A percentile compares a stretch with the other conserved stretches of the same genome.
phyloP scores from a whole-genome alignment of 257 asterid species.

The Cinchona pubescens region DNA sequence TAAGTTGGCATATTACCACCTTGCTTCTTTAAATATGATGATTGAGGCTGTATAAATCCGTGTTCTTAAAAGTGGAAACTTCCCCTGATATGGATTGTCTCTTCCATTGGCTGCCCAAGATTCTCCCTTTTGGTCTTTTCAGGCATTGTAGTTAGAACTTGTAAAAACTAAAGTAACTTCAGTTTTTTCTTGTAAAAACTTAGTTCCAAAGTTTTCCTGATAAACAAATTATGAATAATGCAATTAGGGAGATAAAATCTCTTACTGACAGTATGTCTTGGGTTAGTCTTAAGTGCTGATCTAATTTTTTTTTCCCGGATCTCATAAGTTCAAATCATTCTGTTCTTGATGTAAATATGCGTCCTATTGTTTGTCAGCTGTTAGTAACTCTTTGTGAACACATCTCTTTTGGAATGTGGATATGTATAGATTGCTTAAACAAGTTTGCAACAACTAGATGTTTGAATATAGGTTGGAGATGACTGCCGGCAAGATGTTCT shows the following conservation, averaged over 20 bases:
- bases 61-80: neutral
- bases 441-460: no score
- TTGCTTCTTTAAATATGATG: neutral
- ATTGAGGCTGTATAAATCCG: neutral
- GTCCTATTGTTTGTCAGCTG: neutral
- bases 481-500: conserved; percentile 98
- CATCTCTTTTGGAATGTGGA: conserved; percentile 13
- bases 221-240: neutral
- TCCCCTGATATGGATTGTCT: neutral
- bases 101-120: neutral
- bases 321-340: neutral
- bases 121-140: neutral
- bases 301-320: neutral
- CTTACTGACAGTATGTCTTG: neutral
- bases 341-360: neutral
- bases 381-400: neutral
- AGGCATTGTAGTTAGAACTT: neutral
- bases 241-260: neutral
- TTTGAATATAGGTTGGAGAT: conserved; percentile 85
- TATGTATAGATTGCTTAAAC: conserved; percentile 30
- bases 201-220: neutral
- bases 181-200: neutral
- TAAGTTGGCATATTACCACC: neutral
- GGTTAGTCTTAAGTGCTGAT: neutral
- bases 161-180: neutral